These are phyloP conservation scores for Fusarium guadeloupense DNA, from an alignment of 2,329 filamentous ascomycete genomes.

Conservation along the genomic window DNA sequence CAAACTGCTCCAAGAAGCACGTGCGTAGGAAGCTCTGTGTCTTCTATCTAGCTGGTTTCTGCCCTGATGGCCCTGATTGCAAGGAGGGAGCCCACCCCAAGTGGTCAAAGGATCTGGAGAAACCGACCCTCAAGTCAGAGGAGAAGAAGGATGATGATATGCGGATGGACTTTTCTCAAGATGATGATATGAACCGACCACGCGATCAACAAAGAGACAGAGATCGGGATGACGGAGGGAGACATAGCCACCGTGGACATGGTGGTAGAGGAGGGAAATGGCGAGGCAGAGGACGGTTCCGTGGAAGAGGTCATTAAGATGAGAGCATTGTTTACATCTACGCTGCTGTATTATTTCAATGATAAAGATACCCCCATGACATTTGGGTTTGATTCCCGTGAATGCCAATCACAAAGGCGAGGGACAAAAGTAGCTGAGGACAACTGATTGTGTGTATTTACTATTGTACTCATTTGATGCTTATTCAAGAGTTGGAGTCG, in stretches of 20 bases:
- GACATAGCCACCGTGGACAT: slow-evolving; percentile 45
- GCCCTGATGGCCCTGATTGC: slow-evolving; percentile 81
- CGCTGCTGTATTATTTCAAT: slow-evolving; percentile 19
- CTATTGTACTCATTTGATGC: not conserved
- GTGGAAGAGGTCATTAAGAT: slow-evolving; percentile 47
- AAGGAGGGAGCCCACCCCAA: slow-evolving; percentile 83
- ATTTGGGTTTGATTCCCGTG: not conserved
- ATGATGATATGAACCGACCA: slow-evolving; percentile 51
- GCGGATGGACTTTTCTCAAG: slow-evolving; percentile 45
- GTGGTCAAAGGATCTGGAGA: slow-evolving; percentile 80
- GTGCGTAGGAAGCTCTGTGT: slow-evolving; percentile 81
- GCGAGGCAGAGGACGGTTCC: slow-evolving; percentile 51
- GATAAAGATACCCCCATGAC: slow-evolving; percentile 28
- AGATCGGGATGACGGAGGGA: slow-evolving; percentile 42
- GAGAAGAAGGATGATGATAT: slow-evolving; percentile 66
- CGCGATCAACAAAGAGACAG: slow-evolving; percentile 49
- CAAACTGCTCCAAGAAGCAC: slow-evolving; percentile 87
- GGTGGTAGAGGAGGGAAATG: slow-evolving; percentile 51
- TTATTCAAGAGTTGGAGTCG: slow-evolving; percentile 42
- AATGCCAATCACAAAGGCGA: not conserved
- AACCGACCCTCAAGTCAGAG: slow-evolving; percentile 75
- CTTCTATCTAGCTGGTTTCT: slow-evolving; percentile 94
- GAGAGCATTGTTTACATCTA: not conserved
- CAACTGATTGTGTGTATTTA: slow-evolving; percentile 20
- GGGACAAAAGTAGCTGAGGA: slow-evolving; percentile 1